Base-by-base conservation (phyloP, 495 filamentous ascomycete species). In the Paragyromitra xinjiangensis region DNA sequence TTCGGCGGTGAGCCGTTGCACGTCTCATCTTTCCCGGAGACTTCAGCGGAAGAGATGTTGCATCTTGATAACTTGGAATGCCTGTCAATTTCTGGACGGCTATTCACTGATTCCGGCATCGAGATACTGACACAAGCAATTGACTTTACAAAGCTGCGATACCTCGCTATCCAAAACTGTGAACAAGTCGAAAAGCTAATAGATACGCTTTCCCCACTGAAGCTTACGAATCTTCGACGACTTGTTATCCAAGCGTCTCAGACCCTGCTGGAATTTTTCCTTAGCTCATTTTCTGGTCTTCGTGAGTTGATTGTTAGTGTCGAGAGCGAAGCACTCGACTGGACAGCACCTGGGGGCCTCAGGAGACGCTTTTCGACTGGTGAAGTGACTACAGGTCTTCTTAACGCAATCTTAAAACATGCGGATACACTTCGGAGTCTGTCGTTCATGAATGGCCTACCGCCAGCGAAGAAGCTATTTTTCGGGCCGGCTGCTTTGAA, bases 321-420 rank as follows among this genome's bases (percentile, higher is more conserved):
- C 5, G 71, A 45, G 51, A 16, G 22, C 48, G 71, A 74, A 2
- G 24, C 64, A 8, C 51, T 69, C 5, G 71, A 74, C 40, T 75
- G 69, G 68, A 29, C 26, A 2, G 19, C 68, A 1, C 72, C 72
- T 5, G 72, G 65, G 6, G 72, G 72, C 3, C 37, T 61, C 8
- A 53, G 71, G 0, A 26, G 71, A 8, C 50, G 44, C 6, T 56
- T 74, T 50, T 51, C 68, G 42, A 71, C 71, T 19, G 19, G 50
- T 14, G 39, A 61, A 16, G 56, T 53, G 16, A 29, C 69, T 9
- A 2, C 16, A 6, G 14, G 19, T 11, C 29, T 76, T 12, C 4
- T 75, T 6, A 66, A 75, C 9, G 42, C 65, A n/a, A 53, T 75
- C 1, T 0, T 39, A 12, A 64, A 12, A 9, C 69, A 76, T 37